Base-by-base conservation (phyloP, 495 filamentous ascomycete species). In the Tuber aestivum region DNA sequence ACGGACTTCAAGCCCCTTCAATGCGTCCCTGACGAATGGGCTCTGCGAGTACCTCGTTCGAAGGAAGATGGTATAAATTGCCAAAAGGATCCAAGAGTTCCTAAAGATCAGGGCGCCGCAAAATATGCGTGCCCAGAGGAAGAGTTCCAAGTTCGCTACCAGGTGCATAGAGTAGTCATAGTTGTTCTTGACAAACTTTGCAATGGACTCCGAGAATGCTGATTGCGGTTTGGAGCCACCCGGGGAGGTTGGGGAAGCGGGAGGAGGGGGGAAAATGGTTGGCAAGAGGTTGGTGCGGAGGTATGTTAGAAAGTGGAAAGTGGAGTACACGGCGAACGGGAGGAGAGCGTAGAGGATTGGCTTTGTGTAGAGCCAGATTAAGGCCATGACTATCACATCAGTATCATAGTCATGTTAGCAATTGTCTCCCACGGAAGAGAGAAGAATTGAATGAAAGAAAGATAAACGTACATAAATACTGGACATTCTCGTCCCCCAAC, bases 291-390 rank as follows among this genome's bases (percentile, higher is more conserved):
- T 93, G 75, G 87, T 86, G 79, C 91, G 90, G 74, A 90, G 87
- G 83, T 93, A 93, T 41, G 95, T 97, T 41, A 93, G 90, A 76
- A 98, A 93, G 86, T 99, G 95, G 90, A 99, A 99, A 85, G 97
- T 86, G 78, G 94, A 97, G 88, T 99, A 99, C 83, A 99, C 93
- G 77, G 91, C 91, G 86, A 97, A 98, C 4, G 95, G 95, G 69
- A 97, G 89, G 79, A 99, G 89, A 44, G 96, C 95, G 77, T 97
- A 88, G 21, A 92, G 89, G 79, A 96, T 90, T 85, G 98, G 94
- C 79, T 92, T 92, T 37, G 90, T 89, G 84, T 96, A 91, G 78
- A 99, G 92, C 96, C 96, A 98, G 76, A 97, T 89, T 70, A 97
- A 87, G 70, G 96, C 95, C 94, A 98, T 94, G 77, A 88, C 95